A percentile compares a stretch with the other conserved stretches of the same genome.
Conservation (phyloP, 2,329 filamentous ascomycete species). For the Colletotrichum tropicicola region DNA sequence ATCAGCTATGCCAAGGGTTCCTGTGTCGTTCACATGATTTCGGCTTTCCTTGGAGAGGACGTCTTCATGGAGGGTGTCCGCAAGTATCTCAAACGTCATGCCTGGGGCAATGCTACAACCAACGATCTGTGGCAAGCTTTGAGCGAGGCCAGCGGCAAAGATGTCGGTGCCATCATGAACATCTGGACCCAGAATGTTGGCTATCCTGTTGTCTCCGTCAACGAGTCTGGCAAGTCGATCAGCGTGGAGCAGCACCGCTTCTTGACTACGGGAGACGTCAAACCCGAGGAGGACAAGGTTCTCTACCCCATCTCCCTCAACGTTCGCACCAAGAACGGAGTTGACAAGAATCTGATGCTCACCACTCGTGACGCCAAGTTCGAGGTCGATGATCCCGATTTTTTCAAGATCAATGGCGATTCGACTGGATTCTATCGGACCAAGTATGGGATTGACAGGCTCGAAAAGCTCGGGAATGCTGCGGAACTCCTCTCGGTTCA, state of each 20-base stretch:
- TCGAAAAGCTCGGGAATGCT: constrained; percentile 87
- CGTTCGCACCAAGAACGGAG: constrained; percentile 82
- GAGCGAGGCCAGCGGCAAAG: constrained; percentile 88
- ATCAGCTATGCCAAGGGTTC: constrained; percentile 98
- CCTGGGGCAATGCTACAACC: constrained; percentile 94
- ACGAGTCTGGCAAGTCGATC: constrained; percentile 75
- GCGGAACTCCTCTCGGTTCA: constrained; percentile 88
- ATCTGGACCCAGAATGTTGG: constrained; percentile 98
- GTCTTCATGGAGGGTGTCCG: constrained; percentile 92
- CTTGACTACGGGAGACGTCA: constrained; percentile 89
- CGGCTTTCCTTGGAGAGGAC: constrained; percentile 92
- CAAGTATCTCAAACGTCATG: constrained; percentile 92
- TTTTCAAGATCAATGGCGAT: constrained; percentile 97
- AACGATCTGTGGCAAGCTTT: constrained; percentile 90
- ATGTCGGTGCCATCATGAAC: constrained; percentile 89
- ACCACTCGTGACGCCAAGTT: constrained; percentile 75
- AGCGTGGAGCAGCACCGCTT: constrained; percentile 95
- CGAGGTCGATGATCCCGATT: constrained; percentile 81
- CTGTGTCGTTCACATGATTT: constrained; percentile 96
- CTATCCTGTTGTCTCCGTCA: constrained; percentile 89
- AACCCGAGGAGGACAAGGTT: constrained; percentile 89
- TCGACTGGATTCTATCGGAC: constrained; percentile 94
- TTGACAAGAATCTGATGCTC: constrained; percentile 77
- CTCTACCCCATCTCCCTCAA: constrained; percentile 91
- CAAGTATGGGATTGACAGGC: constrained; percentile 82